Evolutionary conservation across 768 basidiomycete species (phyloP).

Genomic region (Phallus indusiatus): DNA sequence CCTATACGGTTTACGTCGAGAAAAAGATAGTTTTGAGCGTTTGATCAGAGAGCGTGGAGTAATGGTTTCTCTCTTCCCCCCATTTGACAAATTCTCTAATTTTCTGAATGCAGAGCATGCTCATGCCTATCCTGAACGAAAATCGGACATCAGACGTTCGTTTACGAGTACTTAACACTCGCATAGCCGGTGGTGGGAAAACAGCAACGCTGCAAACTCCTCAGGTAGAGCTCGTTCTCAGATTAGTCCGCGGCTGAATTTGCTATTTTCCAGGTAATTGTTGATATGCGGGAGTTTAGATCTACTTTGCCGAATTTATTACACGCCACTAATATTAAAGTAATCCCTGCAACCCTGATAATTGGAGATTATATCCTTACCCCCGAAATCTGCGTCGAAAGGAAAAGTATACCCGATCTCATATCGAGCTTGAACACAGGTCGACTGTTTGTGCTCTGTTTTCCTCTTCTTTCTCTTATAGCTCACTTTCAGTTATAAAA

Average conservation of each 20-base stretch:
- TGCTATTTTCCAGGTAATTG: constrained; percentile 62
- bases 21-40: constrained; percentile 90
- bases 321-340: constrained; percentile 68
- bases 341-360: constrained; percentile 87
- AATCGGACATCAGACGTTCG: constrained; percentile 44
- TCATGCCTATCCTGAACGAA: constrained; percentile 72
- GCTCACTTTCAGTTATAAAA: neutral
- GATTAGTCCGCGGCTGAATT: neutral
- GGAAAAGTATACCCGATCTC: constrained; percentile 90
- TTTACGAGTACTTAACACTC: constrained; percentile 73
- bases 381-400: constrained; percentile 92
- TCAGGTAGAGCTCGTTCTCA: constrained; percentile 30
- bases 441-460: constrained; percentile 58
- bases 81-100: neutral
- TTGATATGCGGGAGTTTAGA: constrained; percentile 95
- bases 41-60: constrained; percentile 90
- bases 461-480: neutral
- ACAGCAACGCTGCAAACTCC: constrained; percentile 57
- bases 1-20: constrained; percentile 75
- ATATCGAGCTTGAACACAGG: constrained; percentile 92
- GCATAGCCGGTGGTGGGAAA: constrained; percentile 79
- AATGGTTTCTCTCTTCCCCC: constrained; percentile 21
- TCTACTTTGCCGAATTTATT: constrained; percentile 85
- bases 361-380: constrained; percentile 95
- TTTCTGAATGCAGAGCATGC: constrained; percentile 57